Base-by-base conservation (phyloP, 805 yeast species). In the Nakazawaea ishiwadae region DNA sequence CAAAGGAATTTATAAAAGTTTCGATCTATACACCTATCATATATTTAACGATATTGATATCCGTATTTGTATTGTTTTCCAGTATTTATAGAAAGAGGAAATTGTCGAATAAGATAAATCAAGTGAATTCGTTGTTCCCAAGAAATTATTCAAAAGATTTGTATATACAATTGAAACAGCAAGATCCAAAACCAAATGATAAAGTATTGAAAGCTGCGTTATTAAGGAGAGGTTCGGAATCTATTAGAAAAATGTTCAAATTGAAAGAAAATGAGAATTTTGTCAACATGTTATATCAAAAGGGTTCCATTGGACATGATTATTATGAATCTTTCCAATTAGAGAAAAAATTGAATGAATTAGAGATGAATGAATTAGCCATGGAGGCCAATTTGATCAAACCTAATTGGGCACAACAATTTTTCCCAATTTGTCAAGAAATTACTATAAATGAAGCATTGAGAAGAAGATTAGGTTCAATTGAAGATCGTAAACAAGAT, bases 361-460 rank as follows among this genome's bases (percentile, higher is more conserved):
- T 83, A 20, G 98, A 93, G 61, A 65, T 93, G 49, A 76, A 79
- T 59, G 90, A 82, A 45, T 69, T 88, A 35, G 81, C 85, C 5
- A 64, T 59, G 42, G 96, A 87, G 61, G 88, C 93, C 32, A 88
- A 86, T 58, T 50, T 64, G 14, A 66, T 75, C 49, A 84, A 85
- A 54, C 76, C 79, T 34, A 91, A 88, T 26, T 90, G 96, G 96
- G 78, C 82, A 6, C 83, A 76, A 48, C 64, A 73, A 34, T 77
- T 88, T 53, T 83, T 88, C 54, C 84, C 84, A 8, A 74, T 81
- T 11, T 82, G 90, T 33, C 91, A 84, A 58, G 97, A 93, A 58
- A 82, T 91, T 39, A 87, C 96, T 48, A 85, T 89, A 62, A 93
- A 91, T 58, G 91, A 85, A 63, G 96, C 96, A 1, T 68, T 91